Evolutionary conservation across 352 stramenopile species (phyloP).

Genomic region (Bremia lactucae): DNA sequence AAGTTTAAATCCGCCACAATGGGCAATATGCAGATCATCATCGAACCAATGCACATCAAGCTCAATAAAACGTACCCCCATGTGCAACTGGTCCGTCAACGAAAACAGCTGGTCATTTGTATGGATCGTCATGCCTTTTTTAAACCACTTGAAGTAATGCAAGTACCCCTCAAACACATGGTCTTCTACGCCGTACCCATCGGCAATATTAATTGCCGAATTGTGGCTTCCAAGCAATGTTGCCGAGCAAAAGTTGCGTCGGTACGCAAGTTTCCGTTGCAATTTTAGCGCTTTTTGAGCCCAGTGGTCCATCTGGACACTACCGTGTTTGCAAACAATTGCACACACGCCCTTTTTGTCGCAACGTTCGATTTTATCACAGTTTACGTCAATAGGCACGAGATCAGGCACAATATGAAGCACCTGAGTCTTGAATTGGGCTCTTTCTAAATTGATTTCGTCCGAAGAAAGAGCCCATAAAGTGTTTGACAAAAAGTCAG

Average conservation of each 20-base stretch:
- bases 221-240: slow-evolving; percentile 69
- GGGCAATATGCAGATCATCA: slow-evolving; percentile 47
- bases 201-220: slow-evolving; percentile 51
- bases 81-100: slow-evolving; percentile 65
- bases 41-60: slow-evolving; percentile 77
- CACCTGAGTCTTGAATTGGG: slow-evolving; percentile 27
- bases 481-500: slow-evolving; percentile 1
- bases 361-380: slow-evolving; percentile 39
- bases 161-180: slow-evolving; percentile 58
- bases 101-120: slow-evolving; percentile 71
- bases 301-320: slow-evolving; percentile 45
- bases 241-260: slow-evolving; percentile 55
- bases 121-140: slow-evolving; percentile 42
- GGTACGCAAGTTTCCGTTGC: slow-evolving; percentile 66
- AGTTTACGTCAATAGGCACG: slow-evolving; percentile 48
- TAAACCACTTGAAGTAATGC: slow-evolving; percentile 46
- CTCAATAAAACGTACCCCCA: slow-evolving; percentile 71
- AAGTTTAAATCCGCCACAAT: slow-evolving; percentile 56
- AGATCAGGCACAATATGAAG: slow-evolving; percentile 43
- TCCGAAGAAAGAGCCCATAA: slow-evolving; percentile 13
- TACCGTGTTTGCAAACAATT: slow-evolving; percentile 48
- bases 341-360: slow-evolving; percentile 52
- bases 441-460: slow-evolving; percentile 17
- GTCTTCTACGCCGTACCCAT: slow-evolving; percentile 65
- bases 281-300: slow-evolving; percentile 43